These are phyloP conservation scores for Alternaria conjuncta DNA, from an alignment of 2,329 filamentous ascomycete genomes.

Conservation along the genomic window DNA sequence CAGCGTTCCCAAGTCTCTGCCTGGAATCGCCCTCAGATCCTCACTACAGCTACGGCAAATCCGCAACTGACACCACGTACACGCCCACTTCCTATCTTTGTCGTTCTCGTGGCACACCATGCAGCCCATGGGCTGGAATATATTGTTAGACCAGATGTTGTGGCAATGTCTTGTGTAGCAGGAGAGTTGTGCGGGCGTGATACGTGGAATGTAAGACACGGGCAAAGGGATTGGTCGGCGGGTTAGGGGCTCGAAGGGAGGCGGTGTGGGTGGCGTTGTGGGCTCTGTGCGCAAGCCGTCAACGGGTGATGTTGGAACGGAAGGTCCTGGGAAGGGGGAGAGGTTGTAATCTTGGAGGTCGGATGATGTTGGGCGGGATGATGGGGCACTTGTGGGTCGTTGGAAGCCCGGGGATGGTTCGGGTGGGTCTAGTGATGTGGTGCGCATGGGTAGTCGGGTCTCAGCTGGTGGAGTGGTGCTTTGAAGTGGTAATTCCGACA, in stretches of 20 bases:
- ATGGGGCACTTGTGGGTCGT: slow-evolving; percentile 1
- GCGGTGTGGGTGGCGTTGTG: slow-evolving; percentile 1
- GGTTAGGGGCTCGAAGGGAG: slow-evolving; percentile 31
- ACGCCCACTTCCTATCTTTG: slow-evolving; percentile 39
- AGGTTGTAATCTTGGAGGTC: background rate
- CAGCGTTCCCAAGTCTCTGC: slow-evolving; percentile 26
- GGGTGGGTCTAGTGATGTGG: slow-evolving; percentile 18
- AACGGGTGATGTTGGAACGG: slow-evolving; percentile 7
- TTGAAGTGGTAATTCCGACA: slow-evolving; percentile 4
- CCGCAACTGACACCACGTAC: slow-evolving; percentile 46
- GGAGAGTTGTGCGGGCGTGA: slow-evolving; percentile 35
- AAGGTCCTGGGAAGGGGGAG: slow-evolving; percentile 11
- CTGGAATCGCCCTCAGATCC: slow-evolving; percentile 27
- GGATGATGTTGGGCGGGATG: slow-evolving; percentile 1
- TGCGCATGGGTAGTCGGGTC: slow-evolving; percentile 5
- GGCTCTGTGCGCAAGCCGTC: background rate
- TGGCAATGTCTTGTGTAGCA: slow-evolving; percentile 43
- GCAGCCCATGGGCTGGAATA: slow-evolving; percentile 44
- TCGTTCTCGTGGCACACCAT: slow-evolving; percentile 42
- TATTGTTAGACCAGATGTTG: slow-evolving; percentile 39
- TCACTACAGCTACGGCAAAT: slow-evolving; percentile 41
- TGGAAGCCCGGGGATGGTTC: background rate
- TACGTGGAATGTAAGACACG: slow-evolving; percentile 29
- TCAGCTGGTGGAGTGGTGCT: slow-evolving; percentile 5
- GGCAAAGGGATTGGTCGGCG: slow-evolving; percentile 19